Evolutionary conservation across 2,329 filamentous ascomycete genomes (phyloP), one percentile per base, ranked within the genome.

Genomic region (Diplodia intermedia): DNA sequence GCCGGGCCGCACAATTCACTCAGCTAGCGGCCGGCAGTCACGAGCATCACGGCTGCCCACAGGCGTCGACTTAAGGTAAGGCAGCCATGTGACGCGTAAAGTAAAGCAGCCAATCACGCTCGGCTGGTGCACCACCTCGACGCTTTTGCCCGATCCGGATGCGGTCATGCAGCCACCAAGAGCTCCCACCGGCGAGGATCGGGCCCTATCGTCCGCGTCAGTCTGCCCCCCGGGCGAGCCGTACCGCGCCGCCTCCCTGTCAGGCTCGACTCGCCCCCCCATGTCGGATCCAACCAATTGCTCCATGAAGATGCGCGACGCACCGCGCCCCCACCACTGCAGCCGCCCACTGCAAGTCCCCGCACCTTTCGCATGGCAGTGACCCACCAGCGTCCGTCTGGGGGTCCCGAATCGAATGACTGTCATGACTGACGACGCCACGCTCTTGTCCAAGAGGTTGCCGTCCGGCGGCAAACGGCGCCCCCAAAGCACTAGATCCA

Each of bases 391-490:
- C 36, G n/a, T 31, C 20, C 31, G 47, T 47, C 60, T 14, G 15
- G 54, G 12, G 33, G 54, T n/a, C n/a, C 54, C n/a, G 15, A 40
- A 20, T 63, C 60, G 60, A 63, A 63, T 63, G 60, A 63, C 47
- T 40, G 38, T 38, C 47, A 47, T 18, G 31, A 38, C 26, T 63
- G 60, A 52, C 60, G 20, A 50, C 57, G 18, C 26, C 40, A 15
- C 33, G 20, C 54, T 33, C 29, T 47, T 47, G 18, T 43, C 57
- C 57, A 33, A 33, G 43, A n/a, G 4, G 12, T 20, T 31, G 40
- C 43, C 60, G 40, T 43, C 60, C 43, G 47, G 29, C 29, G 20
- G 15, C 23, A 18, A 23, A 36, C 36, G 23, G 20, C n/a, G 31
- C 18, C 54, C 33, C 33, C n/a, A 62, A 26, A 36, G 12, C 29